Evolutionary conservation across 2,329 filamentous ascomycete genomes (phyloP), one percentile per base, ranked within the genome.

Genomic region (Aspergillus melleus): DNA sequence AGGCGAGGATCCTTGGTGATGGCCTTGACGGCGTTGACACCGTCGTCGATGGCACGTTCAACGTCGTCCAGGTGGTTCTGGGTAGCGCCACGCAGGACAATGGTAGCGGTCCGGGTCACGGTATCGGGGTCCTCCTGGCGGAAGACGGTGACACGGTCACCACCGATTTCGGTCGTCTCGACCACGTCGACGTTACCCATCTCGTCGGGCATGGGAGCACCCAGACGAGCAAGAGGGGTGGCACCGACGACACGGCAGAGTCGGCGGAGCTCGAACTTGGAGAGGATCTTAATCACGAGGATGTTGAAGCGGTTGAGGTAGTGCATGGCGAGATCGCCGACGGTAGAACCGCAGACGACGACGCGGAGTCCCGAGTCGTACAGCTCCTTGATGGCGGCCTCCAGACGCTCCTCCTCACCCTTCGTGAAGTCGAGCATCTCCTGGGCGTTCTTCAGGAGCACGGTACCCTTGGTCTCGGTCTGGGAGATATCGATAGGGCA

Each of bases 381-480:
- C 22, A 99, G 86, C 79, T 97, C 93, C 84, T 98, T 98, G 82
- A 99, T 91, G 54, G 89, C 84, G 50, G 88, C 84, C 81, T 99
- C 95, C 53, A 99, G 87, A 76, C 97, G 94, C 57, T 83, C 80
- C 81, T 99, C 95, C 81, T 99, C 95, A 63, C 95, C 96, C 82
- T 93, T 96, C 71, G 92, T 96, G 80, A 98, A 99, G 75, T 98
- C 90, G 75, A 98, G 85, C 91, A 99, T 98, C 81, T 99, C 95
- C 83, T 98, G 90, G 61, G 94, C 94, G 75, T 96, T 99, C 80
- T 99, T 92, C 70, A 99, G 80, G 55, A 99, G 85, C 49, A 99
- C 95, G 11, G 95, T 99, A 53, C 96, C 96, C 85, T 99, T 99
- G 72, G 95, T 99, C 82, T 99, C 95, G 46, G 96, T 99, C 81